A percentile compares a stretch with the other conserved stretches of the same genome.
phyloP scores from a whole-genome alignment of 2,329 filamentous ascomycete species.

The Ophidiomyces ophidiicola region DNA sequence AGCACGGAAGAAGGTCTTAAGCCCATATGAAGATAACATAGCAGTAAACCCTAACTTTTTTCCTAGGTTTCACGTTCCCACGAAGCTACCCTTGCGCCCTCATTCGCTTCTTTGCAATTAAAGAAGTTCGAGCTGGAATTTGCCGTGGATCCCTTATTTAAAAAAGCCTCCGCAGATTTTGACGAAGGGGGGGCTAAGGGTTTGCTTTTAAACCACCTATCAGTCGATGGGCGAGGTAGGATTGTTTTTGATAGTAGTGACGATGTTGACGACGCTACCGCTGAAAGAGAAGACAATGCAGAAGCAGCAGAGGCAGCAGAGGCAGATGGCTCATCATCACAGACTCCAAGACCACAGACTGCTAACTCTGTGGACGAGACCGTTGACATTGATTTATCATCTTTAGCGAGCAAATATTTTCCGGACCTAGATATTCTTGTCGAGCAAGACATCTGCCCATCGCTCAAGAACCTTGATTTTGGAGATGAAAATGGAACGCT shows the following conservation, averaged over 20 bases:
- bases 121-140: slow-evolving; percentile 98
- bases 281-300: slow-evolving; percentile 25
- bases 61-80: slow-evolving; percentile 54
- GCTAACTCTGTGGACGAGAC: slow-evolving; percentile 37
- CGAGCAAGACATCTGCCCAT: slow-evolving; percentile 84
- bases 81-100: slow-evolving; percentile 83
- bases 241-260: slow-evolving; percentile 99
- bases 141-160: slow-evolving; percentile 94
- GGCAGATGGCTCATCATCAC: slow-evolving; percentile 30
- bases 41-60: not conserved
- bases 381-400: slow-evolving; percentile 64
- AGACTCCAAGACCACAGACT: slow-evolving; percentile 24
- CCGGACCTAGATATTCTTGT: slow-evolving; percentile 66
- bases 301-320: slow-evolving; percentile 34
- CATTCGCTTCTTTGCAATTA: slow-evolving; percentile 75
- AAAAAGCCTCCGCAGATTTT: slow-evolving; percentile 95
- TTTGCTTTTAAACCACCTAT: slow-evolving; percentile 85
- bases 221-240: slow-evolving; percentile 78
- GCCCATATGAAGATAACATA: not conserved
- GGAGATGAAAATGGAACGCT: slow-evolving; percentile 73
- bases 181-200: slow-evolving; percentile 97
- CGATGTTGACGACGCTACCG: slow-evolving; percentile 50
- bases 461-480: slow-evolving; percentile 83
- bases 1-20: slow-evolving; percentile 56
- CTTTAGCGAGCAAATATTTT: slow-evolving; percentile 71